These are phyloP conservation scores for Trifolium subterraneum DNA, from an alignment of 306 rosid genomes.

Conservation along the genomic window DNA sequence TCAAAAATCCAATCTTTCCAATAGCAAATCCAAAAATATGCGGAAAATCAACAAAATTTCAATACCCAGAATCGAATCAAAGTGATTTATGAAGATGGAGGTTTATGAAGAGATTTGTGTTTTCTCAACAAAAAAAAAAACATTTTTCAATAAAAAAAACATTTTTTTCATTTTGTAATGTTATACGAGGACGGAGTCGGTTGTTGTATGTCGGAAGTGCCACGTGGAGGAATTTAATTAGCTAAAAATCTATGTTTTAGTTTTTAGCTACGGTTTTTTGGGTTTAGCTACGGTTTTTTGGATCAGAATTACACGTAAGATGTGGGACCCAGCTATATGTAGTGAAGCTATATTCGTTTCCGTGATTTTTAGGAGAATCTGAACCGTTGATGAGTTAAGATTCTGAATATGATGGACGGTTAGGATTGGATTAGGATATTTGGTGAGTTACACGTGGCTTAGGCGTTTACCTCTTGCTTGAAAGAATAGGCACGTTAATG, in stretches of 20 bases:
- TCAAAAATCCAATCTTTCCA: constrained; percentile 15
- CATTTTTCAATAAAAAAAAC: not conserved
- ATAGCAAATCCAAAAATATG: constrained; percentile 23
- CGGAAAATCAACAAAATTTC: constrained; percentile 24
- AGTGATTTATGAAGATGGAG: constrained; percentile 9
- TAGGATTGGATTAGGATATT: not conserved
- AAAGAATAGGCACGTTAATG: not conserved
- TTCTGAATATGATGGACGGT: constrained; percentile 10
- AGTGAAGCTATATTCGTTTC: constrained; percentile 24
- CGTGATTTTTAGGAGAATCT: not conserved
- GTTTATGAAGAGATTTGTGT: constrained; percentile 22
- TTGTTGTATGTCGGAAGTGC: constrained; percentile 2
- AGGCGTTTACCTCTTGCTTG: constrained; percentile 3
- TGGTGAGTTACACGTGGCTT: constrained; percentile 31
- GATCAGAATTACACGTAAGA: constrained; percentile 40
- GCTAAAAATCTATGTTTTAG: not conserved
- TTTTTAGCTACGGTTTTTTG: not conserved
- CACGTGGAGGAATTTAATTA: constrained; percentile 42
- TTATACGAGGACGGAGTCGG: constrained; percentile 37
- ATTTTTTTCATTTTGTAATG: not conserved
- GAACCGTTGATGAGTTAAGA: not conserved
- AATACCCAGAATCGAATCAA: constrained; percentile 36
- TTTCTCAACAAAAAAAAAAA: not conserved
- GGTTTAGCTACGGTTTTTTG: not conserved
- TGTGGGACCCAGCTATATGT: constrained; percentile 43